Conservation (phyloP, 164 flowering plant species). For the Taxillus chinensis region DNA sequence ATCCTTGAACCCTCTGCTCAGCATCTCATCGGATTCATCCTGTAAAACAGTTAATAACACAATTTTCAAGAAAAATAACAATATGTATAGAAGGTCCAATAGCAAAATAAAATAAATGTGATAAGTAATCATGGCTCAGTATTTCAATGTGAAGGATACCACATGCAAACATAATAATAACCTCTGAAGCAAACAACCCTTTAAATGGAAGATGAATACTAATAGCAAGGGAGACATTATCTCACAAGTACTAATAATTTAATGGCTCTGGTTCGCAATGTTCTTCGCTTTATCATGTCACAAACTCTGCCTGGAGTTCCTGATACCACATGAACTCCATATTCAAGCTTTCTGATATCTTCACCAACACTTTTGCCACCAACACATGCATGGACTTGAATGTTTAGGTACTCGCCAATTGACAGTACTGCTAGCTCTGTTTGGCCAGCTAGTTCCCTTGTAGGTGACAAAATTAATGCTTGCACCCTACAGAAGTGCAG, state of each 20-base stretch:
- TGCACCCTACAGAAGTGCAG: slow-evolving; percentile 59
- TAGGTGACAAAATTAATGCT: slow-evolving; percentile 88
- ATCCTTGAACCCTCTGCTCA: slow-evolving; percentile 96
- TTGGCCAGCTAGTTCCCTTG: slow-evolving; percentile 90
- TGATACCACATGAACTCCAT: slow-evolving; percentile 96
- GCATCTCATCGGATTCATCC: slow-evolving; percentile 99
- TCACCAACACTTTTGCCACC: slow-evolving; percentile 98
- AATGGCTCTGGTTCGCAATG: slow-evolving; percentile 83
- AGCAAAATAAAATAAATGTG: too few species aligned
- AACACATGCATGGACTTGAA: slow-evolving; percentile 86
- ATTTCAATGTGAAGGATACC: too few species aligned
- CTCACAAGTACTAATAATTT: slow-evolving; percentile 78
- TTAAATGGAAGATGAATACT: not conserved
- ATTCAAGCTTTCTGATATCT: slow-evolving; percentile 78
- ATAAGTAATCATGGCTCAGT: too few species aligned
- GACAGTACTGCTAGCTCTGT: slow-evolving; percentile 77
- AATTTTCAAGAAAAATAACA: too few species aligned
- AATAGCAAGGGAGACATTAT: slow-evolving; percentile 2
- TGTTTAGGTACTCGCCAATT: slow-evolving; percentile 60
- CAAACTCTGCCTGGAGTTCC: slow-evolving; percentile 99
- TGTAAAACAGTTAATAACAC: slow-evolving; percentile 8
- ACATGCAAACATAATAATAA: too few species aligned
- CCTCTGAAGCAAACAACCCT: too few species aligned
- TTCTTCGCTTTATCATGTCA: slow-evolving; percentile 97
- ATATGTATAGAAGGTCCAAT: too few species aligned